Conservation (phyloP, 2,329 filamentous ascomycete genomes). For the Bertia moriformis region DNA sequence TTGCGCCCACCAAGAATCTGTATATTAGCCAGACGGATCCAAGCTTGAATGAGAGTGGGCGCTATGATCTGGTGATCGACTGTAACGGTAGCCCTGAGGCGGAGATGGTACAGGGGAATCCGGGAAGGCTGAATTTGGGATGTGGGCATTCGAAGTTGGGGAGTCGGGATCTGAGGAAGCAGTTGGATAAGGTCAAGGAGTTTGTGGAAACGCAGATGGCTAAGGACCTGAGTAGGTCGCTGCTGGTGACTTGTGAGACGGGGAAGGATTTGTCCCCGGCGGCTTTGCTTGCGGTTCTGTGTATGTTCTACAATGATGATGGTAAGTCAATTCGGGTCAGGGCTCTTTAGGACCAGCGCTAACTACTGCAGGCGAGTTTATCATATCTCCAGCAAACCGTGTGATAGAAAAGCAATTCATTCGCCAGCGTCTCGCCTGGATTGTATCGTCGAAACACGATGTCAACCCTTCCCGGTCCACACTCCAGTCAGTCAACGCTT, state of each 20-base stretch:
- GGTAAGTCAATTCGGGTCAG: conserved; percentile 26
- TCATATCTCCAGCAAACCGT: conserved; percentile 3
- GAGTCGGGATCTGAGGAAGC: conserved; percentile 1
- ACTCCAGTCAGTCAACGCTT: conserved; percentile 81
- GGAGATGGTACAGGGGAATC: too few species aligned
- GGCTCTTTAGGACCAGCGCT: conserved; percentile 8
- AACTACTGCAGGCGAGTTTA: background rate
- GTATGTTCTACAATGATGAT: conserved; percentile 53
- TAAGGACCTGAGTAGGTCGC: conserved; percentile 5
- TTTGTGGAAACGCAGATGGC: conserved; percentile 12
- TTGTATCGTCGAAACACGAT: conserved; percentile 64
- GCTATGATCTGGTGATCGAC: background rate
- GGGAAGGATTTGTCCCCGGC: conserved; percentile 74
- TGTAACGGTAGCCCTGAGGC: background rate
- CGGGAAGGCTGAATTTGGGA: background rate
- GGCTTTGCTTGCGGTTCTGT: conserved; percentile 61
- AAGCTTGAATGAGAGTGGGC: background rate
- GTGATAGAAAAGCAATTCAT: conserved; percentile 62
- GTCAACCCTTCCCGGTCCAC: conserved; percentile 75
- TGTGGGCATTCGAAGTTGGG: background rate
- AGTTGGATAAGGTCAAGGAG: background rate
- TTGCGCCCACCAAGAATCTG: conserved; percentile 4
- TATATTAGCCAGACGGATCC: conserved; percentile 8
- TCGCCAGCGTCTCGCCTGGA: conserved; percentile 63
- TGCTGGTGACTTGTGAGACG: conserved; percentile 57